Base-by-base conservation (phyloP, 208 protist species). In the Histomonas meleagridis region DNA sequence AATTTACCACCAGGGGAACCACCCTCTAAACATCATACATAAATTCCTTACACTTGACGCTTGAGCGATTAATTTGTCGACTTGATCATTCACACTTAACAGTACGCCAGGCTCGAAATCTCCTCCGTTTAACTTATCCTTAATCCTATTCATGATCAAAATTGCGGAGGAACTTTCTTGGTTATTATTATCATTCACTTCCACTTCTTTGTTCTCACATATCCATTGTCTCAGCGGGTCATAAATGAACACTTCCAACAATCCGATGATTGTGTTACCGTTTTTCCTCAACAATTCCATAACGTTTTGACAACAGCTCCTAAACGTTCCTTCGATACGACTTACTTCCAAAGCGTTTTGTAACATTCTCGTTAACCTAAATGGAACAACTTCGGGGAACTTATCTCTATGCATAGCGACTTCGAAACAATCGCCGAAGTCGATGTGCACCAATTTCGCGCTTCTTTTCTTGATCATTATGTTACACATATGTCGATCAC, bases 221-320 rank as follows among this genome's bases (percentile, higher is more conserved):
- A n/a, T 70, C 86, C 86, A 91, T 38, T 91, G 49, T 18, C 32
- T 26, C 21, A 98, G 95, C n/a, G 86, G 86, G 23, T 91, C 86
- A 53, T 91, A 91, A 91, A 91, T 40, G 26, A 91, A 91, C 10
- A 38, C 86, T 49, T 91, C 86, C 21, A 91, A 53, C 0, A 91
- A 23, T 49, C 35, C n/a, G 9, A 65, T 70, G 38, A 91, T 69
- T 23, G 28, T 48, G 46, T 91, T 53, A 26, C 18, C 26, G 43
- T 65, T 91, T 5, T 3, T 70, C 32, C 86, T 60, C 55, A 91
- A 46, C 5, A 91, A 32, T 14, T 5, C 28, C 28, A 91, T 70
- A 2, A 65, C 55, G 43, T 91, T 91, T 62, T 91, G 53, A 40
- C 86, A 91, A 23, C 53, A 69, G 1, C 16, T 49, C 23, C 86